These are phyloP conservation scores for Kuraishia piskuri DNA, from an alignment of 805 yeast species.

Conservation along the genomic window DNA sequence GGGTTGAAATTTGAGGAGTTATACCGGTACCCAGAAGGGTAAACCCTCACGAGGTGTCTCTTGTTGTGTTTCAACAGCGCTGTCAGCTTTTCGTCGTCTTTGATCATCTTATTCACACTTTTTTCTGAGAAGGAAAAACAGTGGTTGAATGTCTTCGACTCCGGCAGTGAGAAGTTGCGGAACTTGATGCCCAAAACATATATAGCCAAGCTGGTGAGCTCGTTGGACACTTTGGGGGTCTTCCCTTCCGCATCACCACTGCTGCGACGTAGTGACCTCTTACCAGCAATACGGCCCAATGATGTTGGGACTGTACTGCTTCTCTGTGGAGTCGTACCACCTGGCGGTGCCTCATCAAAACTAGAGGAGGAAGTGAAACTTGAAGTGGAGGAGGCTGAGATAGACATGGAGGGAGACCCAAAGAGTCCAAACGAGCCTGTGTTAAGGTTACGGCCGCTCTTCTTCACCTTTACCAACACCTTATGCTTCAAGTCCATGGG, in stretches of 20 bases:
- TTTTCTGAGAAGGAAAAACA: conserved; percentile 85
- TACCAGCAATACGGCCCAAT: conserved; percentile 12
- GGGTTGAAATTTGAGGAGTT: conserved; percentile 81
- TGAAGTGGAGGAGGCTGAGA: conserved; percentile 4
- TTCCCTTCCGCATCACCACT: conserved; percentile 10
- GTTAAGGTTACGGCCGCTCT: conserved; percentile 22
- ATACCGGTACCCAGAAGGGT: conserved; percentile 75
- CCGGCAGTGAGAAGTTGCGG: conserved; percentile 77
- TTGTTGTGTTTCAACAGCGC: conserved; percentile 73
- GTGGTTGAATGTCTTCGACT: conserved; percentile 72
- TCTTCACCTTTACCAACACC: conserved; percentile 74
- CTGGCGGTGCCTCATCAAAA: conserved; percentile 19
- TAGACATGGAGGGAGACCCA: neutral
- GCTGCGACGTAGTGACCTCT: conserved; percentile 22
- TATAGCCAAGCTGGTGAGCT: conserved; percentile 54
- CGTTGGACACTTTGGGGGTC: conserved; percentile 23
- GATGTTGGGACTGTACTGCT: conserved; percentile 9
- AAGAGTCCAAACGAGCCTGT: conserved; percentile 10
- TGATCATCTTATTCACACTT: conserved; percentile 49
- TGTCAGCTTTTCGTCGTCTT: conserved; percentile 44
- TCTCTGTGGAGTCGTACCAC: conserved; percentile 9
- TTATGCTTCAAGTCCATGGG: conserved; percentile 66
- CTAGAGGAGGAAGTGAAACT: conserved; percentile 20
- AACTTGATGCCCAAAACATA: conserved; percentile 72
- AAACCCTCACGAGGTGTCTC: conserved; percentile 68